Percentiles rank a stretch among this genome's conserved stretches.
Conservation (phyloP, 805 yeast genomes). For the Candida tibetensis region DNA sequence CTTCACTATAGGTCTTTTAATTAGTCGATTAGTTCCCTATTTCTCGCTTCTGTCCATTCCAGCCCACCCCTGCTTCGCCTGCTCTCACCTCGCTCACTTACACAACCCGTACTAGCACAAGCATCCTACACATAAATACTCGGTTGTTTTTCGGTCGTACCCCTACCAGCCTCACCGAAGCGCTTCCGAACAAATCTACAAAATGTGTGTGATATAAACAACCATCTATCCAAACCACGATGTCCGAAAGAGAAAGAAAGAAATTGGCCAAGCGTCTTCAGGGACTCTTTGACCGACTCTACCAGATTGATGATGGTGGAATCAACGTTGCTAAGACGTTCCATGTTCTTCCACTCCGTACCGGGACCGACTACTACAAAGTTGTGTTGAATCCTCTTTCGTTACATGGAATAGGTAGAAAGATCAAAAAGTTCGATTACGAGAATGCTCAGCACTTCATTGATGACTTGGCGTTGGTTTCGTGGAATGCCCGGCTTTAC, state of each 20-base stretch:
- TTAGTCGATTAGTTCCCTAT: no score
- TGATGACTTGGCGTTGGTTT: slow-evolving; percentile 75
- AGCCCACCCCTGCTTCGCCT: no score
- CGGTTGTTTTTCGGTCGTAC: slow-evolving; percentile 1
- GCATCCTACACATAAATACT: no score
- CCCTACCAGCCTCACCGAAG: background rate
- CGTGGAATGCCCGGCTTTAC: slow-evolving; percentile 87
- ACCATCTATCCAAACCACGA: slow-evolving; percentile 8
- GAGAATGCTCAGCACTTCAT: slow-evolving; percentile 64
- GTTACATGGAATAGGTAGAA: slow-evolving; percentile 64
- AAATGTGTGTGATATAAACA: background rate
- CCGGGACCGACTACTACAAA: slow-evolving; percentile 75
- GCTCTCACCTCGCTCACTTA: no score
- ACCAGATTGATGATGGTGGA: slow-evolving; percentile 43
- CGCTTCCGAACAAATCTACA: no score
- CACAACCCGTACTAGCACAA: no score
- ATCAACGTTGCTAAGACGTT: slow-evolving; percentile 53
- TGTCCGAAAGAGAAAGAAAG: slow-evolving; percentile 40
- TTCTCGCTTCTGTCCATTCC: no score
- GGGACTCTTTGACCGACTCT: slow-evolving; percentile 37
- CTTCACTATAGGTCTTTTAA: no score
- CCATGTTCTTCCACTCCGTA: slow-evolving; percentile 69
- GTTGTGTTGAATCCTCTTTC: slow-evolving; percentile 80
- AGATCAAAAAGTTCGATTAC: slow-evolving; percentile 55
- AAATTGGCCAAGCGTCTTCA: slow-evolving; percentile 33